Conservation (phyloP, 2,329 filamentous ascomycete species). For the Aspergillus carbonarius region DNA sequence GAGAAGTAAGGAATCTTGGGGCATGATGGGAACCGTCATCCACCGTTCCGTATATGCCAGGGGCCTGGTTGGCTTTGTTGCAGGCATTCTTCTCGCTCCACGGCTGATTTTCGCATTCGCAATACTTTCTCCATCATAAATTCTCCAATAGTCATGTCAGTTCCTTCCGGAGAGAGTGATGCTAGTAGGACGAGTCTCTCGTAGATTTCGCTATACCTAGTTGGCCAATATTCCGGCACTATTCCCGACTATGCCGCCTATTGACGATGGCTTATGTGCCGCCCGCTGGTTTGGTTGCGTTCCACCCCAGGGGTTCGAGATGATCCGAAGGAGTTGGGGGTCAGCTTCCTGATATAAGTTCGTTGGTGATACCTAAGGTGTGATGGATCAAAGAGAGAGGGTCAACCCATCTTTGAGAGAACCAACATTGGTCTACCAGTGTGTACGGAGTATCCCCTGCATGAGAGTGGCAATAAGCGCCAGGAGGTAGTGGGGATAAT, state of each 20-base stretch:
- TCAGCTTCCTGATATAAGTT: neutral
- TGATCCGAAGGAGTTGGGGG: neutral
- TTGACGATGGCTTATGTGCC: neutral
- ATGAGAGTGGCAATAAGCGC: conserved; percentile 8
- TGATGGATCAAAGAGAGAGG: neutral
- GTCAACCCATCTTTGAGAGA: neutral
- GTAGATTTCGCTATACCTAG: neutral
- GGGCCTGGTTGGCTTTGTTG: neutral
- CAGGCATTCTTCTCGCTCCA: neutral
- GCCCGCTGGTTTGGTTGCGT: neutral
- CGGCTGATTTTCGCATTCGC: neutral
- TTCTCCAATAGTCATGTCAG: neutral
- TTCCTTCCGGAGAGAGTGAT: neutral
- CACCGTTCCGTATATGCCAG: neutral
- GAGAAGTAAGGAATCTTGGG: neutral
- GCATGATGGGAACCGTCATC: neutral
- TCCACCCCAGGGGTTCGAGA: neutral
- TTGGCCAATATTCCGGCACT: neutral
- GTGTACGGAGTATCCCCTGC: conserved; percentile 1
- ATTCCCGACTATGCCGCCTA: neutral
- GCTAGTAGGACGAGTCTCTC: neutral
- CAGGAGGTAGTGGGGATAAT: conserved; percentile 6
- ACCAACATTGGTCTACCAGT: neutral
- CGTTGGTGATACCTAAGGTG: neutral
- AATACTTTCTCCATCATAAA: neutral